phyloP scores from a whole-genome alignment of 2,329 filamentous ascomycete species.

The Hymenoscyphus repandus region DNA sequence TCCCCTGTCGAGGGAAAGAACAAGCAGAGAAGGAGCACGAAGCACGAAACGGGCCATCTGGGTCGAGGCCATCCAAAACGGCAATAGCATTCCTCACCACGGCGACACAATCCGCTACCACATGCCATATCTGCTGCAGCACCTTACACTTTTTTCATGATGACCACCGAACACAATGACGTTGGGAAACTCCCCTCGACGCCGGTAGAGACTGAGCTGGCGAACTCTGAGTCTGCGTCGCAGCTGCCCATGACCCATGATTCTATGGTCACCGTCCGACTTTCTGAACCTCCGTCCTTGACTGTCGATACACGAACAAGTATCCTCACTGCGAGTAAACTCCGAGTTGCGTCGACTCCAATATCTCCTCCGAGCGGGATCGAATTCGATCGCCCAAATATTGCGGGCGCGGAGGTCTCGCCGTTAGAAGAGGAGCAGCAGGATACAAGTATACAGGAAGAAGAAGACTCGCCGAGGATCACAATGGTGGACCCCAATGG shows the following conservation, averaged over 20 bases:
- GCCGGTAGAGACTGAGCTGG: background rate
- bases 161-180: background rate
- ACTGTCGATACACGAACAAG: conserved; percentile 42
- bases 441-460: conserved; percentile 6
- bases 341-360: background rate
- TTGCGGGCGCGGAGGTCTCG: conserved; percentile 8
- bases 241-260: conserved; percentile 40
- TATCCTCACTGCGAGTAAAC: conserved; percentile 26
- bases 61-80: background rate
- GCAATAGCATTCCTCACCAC: conserved; percentile 1
- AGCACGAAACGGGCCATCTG: too few species aligned
- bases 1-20: too few species aligned
- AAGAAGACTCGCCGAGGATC: conserved; percentile 25
- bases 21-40: too few species aligned
- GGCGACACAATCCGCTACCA: background rate
- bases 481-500: conserved; percentile 28
- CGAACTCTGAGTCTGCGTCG: background rate
- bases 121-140: background rate
- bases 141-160: background rate
- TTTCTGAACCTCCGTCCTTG: conserved; percentile 58
- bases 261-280: conserved; percentile 72
- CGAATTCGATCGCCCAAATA: background rate
- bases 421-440: conserved; percentile 13
- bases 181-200: background rate
- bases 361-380: background rate